Evolutionary conservation across 139 green algal genomes (phyloP).

Genomic region (Coccomyxa sp.): DNA sequence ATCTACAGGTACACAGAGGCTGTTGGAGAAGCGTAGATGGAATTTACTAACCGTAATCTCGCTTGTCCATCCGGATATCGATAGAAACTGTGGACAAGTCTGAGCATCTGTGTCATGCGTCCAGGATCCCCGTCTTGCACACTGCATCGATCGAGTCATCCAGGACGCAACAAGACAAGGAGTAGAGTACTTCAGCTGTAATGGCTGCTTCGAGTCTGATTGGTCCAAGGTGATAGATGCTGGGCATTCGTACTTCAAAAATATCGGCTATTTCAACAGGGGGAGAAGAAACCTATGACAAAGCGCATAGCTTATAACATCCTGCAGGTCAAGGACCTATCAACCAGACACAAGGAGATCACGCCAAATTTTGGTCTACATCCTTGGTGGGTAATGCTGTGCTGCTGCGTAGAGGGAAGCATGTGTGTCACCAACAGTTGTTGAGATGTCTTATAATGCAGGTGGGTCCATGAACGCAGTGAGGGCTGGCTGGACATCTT

Average conservation of each 20-base stretch:
- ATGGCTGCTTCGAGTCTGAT: conserved; percentile 39
- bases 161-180: neutral
- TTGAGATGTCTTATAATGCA: neutral
- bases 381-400: conserved; percentile 29
- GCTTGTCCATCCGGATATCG: too few species aligned
- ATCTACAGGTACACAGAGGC: conserved; percentile 28
- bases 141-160: conserved; percentile 6
- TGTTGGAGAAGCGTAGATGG: neutral
- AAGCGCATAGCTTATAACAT: too few species aligned
- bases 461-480: conserved; percentile 15
- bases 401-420: neutral
- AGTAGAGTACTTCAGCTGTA: conserved; percentile 8
- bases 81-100: neutral
- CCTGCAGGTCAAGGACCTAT: conserved; percentile 2
- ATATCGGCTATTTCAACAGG: too few species aligned
- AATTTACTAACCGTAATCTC: neutral
- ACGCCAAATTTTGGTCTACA: conserved; percentile 46
- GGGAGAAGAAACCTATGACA: too few species aligned
- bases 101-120: neutral
- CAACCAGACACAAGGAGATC: conserved; percentile 2
- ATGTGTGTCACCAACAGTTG: neutral
- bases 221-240: conserved; percentile 30
- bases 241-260: neutral
- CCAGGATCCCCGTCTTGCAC: conserved; percentile 25
- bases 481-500: conserved; percentile 31